Evolutionary conservation across 768 basidiomycete genomes (phyloP), one percentile per base, ranked within the genome.

Genomic region (Lactarius quietus): DNA sequence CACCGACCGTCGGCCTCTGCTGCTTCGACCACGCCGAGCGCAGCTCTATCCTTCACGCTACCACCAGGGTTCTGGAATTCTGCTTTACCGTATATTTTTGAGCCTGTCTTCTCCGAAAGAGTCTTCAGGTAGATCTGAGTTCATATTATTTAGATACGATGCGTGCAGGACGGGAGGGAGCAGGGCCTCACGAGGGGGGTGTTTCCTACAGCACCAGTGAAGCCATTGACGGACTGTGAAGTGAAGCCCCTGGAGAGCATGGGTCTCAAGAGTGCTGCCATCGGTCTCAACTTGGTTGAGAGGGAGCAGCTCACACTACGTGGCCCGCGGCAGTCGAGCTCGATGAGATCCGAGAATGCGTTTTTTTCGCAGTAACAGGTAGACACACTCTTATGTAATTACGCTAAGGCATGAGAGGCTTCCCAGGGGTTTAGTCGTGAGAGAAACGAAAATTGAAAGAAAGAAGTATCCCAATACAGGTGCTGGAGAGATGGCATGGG

Each of bases 41-140:
- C 97, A 43, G 97, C 97, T 55, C 97, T 87, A 74, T 99, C 97
- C 78, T 99, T 99, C 70, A 99, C 93, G 68, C 92, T 95, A 45
- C 96, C 96, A 6, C 97, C 97, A 0, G 97, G 97, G 72, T 98
- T 98, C 78, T 97, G 95, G 73, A 97, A 95, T 77, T 99, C 97
- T 23, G 97, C 93, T 75, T 99, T 98, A n/a, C 92, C 95, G 56
- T 88, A 87, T 66, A 98, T 93, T 59, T 84, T 84, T 61, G 85
- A 86, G 18, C 94, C 95, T 1, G 87, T 92, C 73, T 84, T 85
- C 69, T 93, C 86, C 12, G 93, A 97, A 9, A 97, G 81, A 17
- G 77, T 77, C 75, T 92, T 87, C 60, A 98, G 82, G 68, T 87
- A 85, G 65, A 98, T 95, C 94, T 97, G 73, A 20, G 51, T 3